phyloP scores from a whole-genome alignment of 2,329 filamentous ascomycete species.

The Aspergillus pseudotamarii region DNA sequence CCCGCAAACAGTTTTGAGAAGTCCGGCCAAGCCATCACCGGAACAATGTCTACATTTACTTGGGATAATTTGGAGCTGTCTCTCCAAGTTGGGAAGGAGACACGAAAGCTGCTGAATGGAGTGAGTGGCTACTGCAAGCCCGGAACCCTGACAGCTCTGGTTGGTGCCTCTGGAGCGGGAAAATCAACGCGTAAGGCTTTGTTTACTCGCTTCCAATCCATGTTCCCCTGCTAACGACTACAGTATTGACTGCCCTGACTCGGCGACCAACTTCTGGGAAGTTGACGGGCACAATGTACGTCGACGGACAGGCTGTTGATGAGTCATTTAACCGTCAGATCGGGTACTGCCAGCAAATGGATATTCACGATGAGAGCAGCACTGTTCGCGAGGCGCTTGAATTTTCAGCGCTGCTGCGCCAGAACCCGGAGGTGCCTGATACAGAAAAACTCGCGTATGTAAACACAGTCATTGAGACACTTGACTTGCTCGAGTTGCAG shows the following conservation, averaged over 20 bases:
- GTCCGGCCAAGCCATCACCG: slow-evolving; percentile 42
- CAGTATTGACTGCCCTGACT: slow-evolving; percentile 70
- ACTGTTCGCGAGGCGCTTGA: slow-evolving; percentile 67
- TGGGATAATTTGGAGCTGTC: slow-evolving; percentile 69
- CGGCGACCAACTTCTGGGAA: slow-evolving; percentile 67
- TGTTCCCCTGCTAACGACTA: slow-evolving; percentile 32
- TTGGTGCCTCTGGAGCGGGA: slow-evolving; percentile 75
- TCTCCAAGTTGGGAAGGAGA: slow-evolving; percentile 62
- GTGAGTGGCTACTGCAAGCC: slow-evolving; percentile 75
- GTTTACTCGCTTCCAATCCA: background rate
- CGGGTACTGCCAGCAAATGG: slow-evolving; percentile 70
- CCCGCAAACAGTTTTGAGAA: slow-evolving; percentile 25
- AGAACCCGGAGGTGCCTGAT: slow-evolving; percentile 51
- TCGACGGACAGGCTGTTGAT: slow-evolving; percentile 62
- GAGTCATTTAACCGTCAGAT: slow-evolving; percentile 65
- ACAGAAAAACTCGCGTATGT: slow-evolving; percentile 65
- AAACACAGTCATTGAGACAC: slow-evolving; percentile 61
- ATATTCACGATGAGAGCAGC: slow-evolving; percentile 67
- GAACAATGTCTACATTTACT: slow-evolving; percentile 65
- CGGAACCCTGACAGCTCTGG: slow-evolving; percentile 73
- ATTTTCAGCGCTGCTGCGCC: slow-evolving; percentile 65
- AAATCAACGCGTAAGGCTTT: slow-evolving; percentile 53
- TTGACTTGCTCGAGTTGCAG: slow-evolving; percentile 62
- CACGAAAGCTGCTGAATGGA: slow-evolving; percentile 62
- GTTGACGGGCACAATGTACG: slow-evolving; percentile 63